Base-by-base conservation (phyloP, 306 rosid species). In the Vigna mungo region DNA sequence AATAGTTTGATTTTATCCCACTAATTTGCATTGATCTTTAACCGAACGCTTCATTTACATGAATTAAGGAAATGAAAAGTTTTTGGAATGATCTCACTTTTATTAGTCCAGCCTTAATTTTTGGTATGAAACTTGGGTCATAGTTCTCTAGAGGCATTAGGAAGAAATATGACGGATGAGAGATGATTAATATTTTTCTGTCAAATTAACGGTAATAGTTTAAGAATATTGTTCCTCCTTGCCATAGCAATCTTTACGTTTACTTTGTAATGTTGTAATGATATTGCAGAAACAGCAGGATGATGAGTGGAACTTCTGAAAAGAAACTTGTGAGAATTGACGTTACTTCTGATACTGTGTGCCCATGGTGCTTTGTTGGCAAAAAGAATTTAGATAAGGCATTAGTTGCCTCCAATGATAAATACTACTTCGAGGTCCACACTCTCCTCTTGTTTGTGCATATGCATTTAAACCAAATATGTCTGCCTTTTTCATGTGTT, bases 321-420 rank as follows among this genome's bases (percentile, higher is more conserved):
- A 92, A 84, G 85, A 92, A 87, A 87, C 86, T 85, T 9, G 82
- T 95, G 14, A 67, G 78, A 78, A 84, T 95, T 17, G 98, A 94
- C 79, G 37, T 92, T 60, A 80, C 85, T 74, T 89, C 96, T 16
- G 98, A 92, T 60, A 90, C 96, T 9, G 92, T 92, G 2, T 94
- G 98, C 80, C 98, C 97, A 13, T 94, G 96, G 96, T 94, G 97
- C 85, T 89, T 85, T 77, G 87, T 95, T 78, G 98, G 98, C 65
- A 92, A 90, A 78, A 90, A 23, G 48, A 85, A 95, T 85, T 92
- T 95, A 4, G 98, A 95, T 81, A 84, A 85, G 77, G 97, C 98
- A 82, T 72, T 92, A 6, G 90, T 86, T 54, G 79, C 90, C 39
- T 84, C 95, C 56, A 79, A 84, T 54, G 93, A 88, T 81, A 79